Conservation (phyloP, 805 yeast genomes). For the Wickerhamomyces mucosus region DNA sequence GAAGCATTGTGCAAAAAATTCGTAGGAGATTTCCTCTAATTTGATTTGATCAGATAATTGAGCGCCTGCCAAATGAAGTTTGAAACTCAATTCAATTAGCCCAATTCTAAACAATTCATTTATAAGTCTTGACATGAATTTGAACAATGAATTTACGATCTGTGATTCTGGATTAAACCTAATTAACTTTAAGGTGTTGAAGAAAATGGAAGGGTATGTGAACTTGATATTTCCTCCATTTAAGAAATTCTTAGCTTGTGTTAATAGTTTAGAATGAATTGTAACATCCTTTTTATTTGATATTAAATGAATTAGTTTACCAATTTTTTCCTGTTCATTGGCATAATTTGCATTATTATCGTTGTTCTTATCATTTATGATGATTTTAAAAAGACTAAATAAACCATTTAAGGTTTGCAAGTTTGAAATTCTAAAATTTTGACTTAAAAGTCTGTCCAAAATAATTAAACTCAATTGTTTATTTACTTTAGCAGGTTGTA, state of each 20-base stretch:
- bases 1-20: constrained; percentile 82
- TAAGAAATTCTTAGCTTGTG: constrained; percentile 37
- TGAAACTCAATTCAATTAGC: constrained; percentile 28
- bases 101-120: constrained; percentile 48
- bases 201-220: constrained; percentile 71
- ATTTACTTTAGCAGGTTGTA: constrained; percentile 44
- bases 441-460: constrained; percentile 42
- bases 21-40: constrained; percentile 69
- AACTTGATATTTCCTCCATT: constrained; percentile 50
- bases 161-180: constrained; percentile 29
- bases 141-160: constrained; percentile 38
- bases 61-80: constrained; percentile 56
- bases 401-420: constrained; percentile 46
- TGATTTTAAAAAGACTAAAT: constrained; percentile 45
- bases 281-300: constrained; percentile 36
- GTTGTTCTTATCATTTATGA: constrained; percentile 29
- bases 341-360: constrained; percentile 28
- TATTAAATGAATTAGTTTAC: constrained; percentile 61
- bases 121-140: constrained; percentile 58
- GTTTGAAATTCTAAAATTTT: constrained; percentile 27
- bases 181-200: constrained; percentile 49
- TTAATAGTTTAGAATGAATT: constrained; percentile 34
- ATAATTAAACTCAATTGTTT: constrained; percentile 52
- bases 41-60: constrained; percentile 69
- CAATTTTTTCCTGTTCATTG: constrained; percentile 48